Base-by-base conservation (phyloP, 305 asterid species). In the Rubia tinctorum region DNA sequence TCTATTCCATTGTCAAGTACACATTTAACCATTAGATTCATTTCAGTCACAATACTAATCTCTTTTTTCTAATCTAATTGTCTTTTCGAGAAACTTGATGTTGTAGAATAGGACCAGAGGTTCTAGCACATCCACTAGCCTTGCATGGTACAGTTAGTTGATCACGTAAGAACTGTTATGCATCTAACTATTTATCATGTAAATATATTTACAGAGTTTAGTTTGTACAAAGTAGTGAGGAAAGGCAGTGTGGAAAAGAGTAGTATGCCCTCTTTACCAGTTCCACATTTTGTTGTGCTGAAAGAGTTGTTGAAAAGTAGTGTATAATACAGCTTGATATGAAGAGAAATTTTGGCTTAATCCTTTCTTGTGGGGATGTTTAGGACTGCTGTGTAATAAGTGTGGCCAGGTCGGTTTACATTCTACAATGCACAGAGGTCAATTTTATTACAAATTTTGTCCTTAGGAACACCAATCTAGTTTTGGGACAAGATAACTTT, bases 261-360 rank as follows among this genome's bases (percentile, higher is more conserved):
- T 7, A 61, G 61, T 27, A n/a, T n/a, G n/a, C n/a, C n/a, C 17
- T 68, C 43, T 17, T 49, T 39, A 5, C 37, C 25, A 56, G 10
- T 56, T 42, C 20, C 20, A n/a, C 45, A 20, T 70, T 56, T 30
- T 69, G 64, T 27, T 30, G 66, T 22, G n/a, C 56, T 69, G 11
- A 70, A 37, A n/a, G 58, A 45, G 25, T 49, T 27, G 77, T 18
- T 65, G 58, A 66, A 39, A 4, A 43, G 13, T 20, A 40, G 55
- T 66, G 7, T 20, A 9, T 53, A 17, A 53, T 66, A 43, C 55
- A 18, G 47, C 71, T 1, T 25, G 11, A 9, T 55, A 10, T 42
- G 25, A 30, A 34, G 25, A 74, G 68, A n/a, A n/a, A 74, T 23
- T 66, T 40, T 66, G 51, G 40, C 51, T 39, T 66, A 17, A 66